Conservation (phyloP, 2,329 filamentous ascomycete genomes). For the Claviceps sorghi region DNA sequence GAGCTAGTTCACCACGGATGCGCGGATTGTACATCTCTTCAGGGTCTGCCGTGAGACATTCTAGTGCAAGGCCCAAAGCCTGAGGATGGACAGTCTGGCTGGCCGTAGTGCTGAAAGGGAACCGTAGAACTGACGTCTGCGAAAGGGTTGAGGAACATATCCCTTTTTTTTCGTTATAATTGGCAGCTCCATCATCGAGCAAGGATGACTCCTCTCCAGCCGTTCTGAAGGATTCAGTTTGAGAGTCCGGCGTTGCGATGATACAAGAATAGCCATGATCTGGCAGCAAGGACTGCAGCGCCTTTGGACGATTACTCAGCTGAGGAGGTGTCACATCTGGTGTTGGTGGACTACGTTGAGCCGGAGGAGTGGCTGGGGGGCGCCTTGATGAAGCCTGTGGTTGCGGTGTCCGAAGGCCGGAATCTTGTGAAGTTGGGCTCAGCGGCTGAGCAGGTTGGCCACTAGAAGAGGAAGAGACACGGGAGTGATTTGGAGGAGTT, state of each 20-base stretch:
- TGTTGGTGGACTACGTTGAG: conserved; percentile 55
- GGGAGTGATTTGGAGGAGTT: conserved; percentile 48
- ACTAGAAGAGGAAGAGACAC: conserved; percentile 43
- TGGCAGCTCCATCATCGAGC: conserved; percentile 43
- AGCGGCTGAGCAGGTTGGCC: conserved; percentile 30
- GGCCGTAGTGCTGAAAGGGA: conserved; percentile 13
- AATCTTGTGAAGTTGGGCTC: conserved; percentile 25
- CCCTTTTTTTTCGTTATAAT: conserved; percentile 25
- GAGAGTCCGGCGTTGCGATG: conserved; percentile 43
- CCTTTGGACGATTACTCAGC: conserved; percentile 26
- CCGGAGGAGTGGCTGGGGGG: conserved; percentile 45
- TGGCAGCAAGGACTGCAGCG: conserved; percentile 29
- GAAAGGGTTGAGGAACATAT: conserved; percentile 28
- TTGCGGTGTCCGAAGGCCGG: conserved; percentile 23
- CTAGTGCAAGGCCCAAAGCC: conserved; percentile 28
- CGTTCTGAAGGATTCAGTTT: conserved; percentile 57
- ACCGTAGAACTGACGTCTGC: conserved; percentile 28
- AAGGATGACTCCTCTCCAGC: conserved; percentile 50
- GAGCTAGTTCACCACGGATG: conserved; percentile 33
- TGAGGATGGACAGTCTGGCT: conserved; percentile 14
- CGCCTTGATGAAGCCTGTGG: conserved; percentile 23
- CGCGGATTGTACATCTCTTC: conserved; percentile 26
- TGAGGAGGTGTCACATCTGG: conserved; percentile 63
- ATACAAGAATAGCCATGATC: conserved; percentile 37
- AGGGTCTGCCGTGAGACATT: conserved; percentile 24